These are phyloP conservation scores for Pseudozyma sp. DNA, from an alignment of 1,284 basidiomycete species.

Conservation along the genomic window DNA sequence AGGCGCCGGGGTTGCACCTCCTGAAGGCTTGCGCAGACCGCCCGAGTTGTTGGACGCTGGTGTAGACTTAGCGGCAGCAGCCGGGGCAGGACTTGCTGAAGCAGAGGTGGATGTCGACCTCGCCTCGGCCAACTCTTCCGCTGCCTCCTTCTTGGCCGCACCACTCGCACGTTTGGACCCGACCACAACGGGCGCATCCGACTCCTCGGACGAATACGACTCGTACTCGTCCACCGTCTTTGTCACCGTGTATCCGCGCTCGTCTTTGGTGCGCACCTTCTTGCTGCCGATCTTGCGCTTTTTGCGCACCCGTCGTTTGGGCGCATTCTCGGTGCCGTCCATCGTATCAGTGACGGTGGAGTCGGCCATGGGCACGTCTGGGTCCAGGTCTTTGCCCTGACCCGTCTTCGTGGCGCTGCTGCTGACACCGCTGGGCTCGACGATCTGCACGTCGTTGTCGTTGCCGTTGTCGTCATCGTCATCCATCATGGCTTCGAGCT, in stretches of 20 bases:
- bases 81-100: slow-evolving; percentile 32
- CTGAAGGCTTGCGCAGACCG: slow-evolving; percentile 18
- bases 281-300: slow-evolving; percentile 59
- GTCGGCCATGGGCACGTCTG: slow-evolving; percentile 32
- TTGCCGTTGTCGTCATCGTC: slow-evolving; percentile 33
- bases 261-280: slow-evolving; percentile 58
- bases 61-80: slow-evolving; percentile 25
- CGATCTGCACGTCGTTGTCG: slow-evolving; percentile 19
- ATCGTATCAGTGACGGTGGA: slow-evolving; percentile 46
- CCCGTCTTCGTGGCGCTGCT: slow-evolving; percentile 14
- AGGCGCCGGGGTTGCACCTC: slow-evolving; percentile 19
- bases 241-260: slow-evolving; percentile 61
- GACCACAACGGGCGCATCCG: slow-evolving; percentile 30
- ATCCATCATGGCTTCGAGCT: slow-evolving; percentile 55
- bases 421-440: slow-evolving; percentile 22
- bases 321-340: slow-evolving; percentile 27
- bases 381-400: slow-evolving; percentile 35
- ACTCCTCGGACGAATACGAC: slow-evolving; percentile 58
- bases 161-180: slow-evolving; percentile 27
- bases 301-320: slow-evolving; percentile 52
- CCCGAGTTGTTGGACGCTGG: slow-evolving; percentile 21
- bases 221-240: slow-evolving; percentile 58
- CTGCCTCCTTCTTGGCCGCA: slow-evolving; percentile 8
- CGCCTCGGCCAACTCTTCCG: slow-evolving; percentile 5
- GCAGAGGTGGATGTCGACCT: slow-evolving; percentile 26